Evolutionary conservation across 768 basidiomycete species (phyloP), one percentile per base, ranked within the genome.

Genomic region (Boletus vermiculosoides): DNA sequence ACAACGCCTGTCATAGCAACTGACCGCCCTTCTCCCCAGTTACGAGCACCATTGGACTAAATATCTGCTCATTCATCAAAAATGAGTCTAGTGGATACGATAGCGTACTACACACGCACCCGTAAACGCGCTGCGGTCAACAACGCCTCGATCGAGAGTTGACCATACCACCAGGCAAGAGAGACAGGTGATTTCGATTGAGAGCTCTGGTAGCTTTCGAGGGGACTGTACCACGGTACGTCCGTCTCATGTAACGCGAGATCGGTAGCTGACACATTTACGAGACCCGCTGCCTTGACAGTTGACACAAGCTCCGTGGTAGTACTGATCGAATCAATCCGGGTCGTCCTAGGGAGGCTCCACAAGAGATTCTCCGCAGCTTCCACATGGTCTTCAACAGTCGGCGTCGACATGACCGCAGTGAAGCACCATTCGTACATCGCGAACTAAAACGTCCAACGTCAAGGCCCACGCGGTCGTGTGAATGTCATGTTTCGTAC

Each of bases 361-460:
- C 22, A 39, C 16, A 57, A 22, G 15, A 57, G 52, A 25, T 44
- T 42, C 33, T 54, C 31, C 6, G 40, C 44, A 2, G 41, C 52
- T 4, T 12, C 40, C 8, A 15, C 46, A 22, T 44, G 46, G 18
- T 44, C 46, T 3, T 18, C 15, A 12, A 48, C 44, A 15, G 45
- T 36, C 10, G 2, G n/a, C 9, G 46, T 31, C 46, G n/a, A n/a
- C n/a, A 57, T 52, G 16, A n/a, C 52, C 2, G 48, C 39, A 2
- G 52, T 48, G 45, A 57, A 49, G 22, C 56, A 48, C 52, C 56
- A 57, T 37, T 57, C 56, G 8, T 57, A 57, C 13, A 42, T 36
- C 3, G 52, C 56, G 6, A 54, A 57, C 52, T 54, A 31, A 37
- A 12, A 41, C n/a, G 25, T 15, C 25, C 6, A 16, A 41, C 8